Base-by-base conservation (phyloP, 495 filamentous ascomycete genomes). In the Penicillium argentinense region DNA sequence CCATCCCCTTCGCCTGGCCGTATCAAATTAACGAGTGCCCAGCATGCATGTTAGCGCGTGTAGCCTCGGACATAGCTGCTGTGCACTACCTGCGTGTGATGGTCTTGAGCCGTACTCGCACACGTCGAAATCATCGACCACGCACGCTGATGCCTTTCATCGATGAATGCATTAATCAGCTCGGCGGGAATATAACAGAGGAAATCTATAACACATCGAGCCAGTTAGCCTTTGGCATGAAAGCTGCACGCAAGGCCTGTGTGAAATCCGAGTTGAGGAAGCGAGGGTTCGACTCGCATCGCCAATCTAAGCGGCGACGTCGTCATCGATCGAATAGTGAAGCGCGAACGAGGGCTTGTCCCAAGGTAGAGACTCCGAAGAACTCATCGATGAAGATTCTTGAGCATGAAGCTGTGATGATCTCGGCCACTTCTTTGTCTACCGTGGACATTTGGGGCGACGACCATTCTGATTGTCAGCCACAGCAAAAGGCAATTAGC, bases 1-100 rank as follows among this genome's bases (percentile, higher is more conserved):
- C 21, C 7, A 36, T 36, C 4, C 24, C 49, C 8, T 17, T 36
- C 2, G 45, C 43, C 22, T 59, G 55, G 57, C 2, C 29, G 1
- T 64, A 55, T 25, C 64, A 75, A 33, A 47, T 47, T 18, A 64
- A 75, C 39, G 19, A 47, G 14, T 71, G 75, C 42, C 32, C 72
- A 37, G 67, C 68, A 8, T 71, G 75, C 39, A 69, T 76, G 28
- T 46, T 76, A 29, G 62, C 66, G 2, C 57, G 71, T 1, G 47
- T 77, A 23, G 57, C 58, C 0, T 25, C 25, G 1, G 28, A 61
- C 21, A 62, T 53, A 5, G 11, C 40, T 1, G 30, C 40, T 0
- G 18, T 73, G 8, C 52, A 48, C 9, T 51, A 67, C 18, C 39
- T 75, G n/a, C 59, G 66, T 1, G 40, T 61, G 0, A 39, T 59